A percentile compares a stretch with the other conserved stretches of the same genome.
Conservation (phyloP, 768 basidiomycete species). For the Strobilomyces dryophilus region DNA sequence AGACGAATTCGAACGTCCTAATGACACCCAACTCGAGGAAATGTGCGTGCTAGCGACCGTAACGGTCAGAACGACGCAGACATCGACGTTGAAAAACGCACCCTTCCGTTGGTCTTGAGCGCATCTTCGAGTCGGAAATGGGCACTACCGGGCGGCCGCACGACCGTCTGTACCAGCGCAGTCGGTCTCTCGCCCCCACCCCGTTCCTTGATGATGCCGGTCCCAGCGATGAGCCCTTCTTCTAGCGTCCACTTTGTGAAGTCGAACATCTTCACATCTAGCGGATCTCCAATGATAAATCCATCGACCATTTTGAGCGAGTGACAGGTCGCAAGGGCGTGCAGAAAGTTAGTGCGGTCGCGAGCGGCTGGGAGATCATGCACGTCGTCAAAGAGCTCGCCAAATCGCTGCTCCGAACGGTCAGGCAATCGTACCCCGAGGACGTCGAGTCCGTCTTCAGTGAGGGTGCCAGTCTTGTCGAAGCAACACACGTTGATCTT, state of each 20-base stretch:
- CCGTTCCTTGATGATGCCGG: conserved; percentile 64
- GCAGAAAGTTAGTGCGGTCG: conserved; percentile 80
- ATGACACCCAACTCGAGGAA: conserved; percentile 97
- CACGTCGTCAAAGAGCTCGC: conserved; percentile 84
- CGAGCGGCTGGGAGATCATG: conserved; percentile 72
- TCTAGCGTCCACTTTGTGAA: conserved; percentile 96
- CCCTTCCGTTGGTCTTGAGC: conserved; percentile 76
- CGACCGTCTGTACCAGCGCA: conserved; percentile 93
- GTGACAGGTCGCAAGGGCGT: conserved; percentile 95
- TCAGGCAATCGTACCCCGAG: conserved; percentile 89
- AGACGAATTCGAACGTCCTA: conserved; percentile 94
- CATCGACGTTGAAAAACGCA: conserved; percentile 28
- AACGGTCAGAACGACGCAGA: background rate
- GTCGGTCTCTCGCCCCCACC: conserved; percentile 65
- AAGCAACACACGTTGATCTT: conserved; percentile 98
- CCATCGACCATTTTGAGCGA: conserved; percentile 88
- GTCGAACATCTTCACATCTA: conserved; percentile 97
- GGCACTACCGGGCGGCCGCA: conserved; percentile 90
- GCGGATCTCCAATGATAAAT: conserved; percentile 88
- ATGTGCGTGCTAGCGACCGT: conserved; percentile 71
- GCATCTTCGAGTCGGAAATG: conserved; percentile 93
- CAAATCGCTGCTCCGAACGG: conserved; percentile 71
- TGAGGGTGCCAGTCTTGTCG: conserved; percentile 98
- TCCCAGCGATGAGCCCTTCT: conserved; percentile 75
- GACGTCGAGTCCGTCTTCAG: conserved; percentile 96